Conservation (phyloP, 768 basidiomycete genomes). For the Dendrothele bispora region DNA sequence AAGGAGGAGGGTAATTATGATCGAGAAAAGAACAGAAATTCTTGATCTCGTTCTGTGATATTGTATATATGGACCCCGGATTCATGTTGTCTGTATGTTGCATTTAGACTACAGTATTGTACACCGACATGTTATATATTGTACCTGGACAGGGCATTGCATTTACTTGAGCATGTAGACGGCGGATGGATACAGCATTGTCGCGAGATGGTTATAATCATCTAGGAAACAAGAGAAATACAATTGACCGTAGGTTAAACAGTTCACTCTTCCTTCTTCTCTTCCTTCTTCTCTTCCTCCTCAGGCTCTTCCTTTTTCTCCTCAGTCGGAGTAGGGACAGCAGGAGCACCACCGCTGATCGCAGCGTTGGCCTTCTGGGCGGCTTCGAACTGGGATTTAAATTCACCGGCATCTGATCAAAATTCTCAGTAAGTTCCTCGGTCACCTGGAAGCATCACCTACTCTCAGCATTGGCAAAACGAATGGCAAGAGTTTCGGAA, state of each 20-base stretch:
- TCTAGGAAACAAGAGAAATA: not conserved
- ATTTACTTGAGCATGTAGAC: no score
- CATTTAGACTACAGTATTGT: no score
- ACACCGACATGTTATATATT: no score
- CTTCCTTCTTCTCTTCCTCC: constrained; percentile 26
- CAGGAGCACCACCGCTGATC: constrained; percentile 24
- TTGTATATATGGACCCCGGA: no score
- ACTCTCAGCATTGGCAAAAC: constrained; percentile 97
- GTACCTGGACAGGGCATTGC: no score
- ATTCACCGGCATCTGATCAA: constrained; percentile 72
- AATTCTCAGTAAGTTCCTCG: constrained; percentile 2
- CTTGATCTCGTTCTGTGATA: no score
- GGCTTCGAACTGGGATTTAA: constrained; percentile 87
- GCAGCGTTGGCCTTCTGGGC: constrained; percentile 72
- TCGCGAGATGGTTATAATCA: not conserved
- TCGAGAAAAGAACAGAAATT: no score
- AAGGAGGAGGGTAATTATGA: constrained; percentile 50
- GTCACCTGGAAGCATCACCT: constrained; percentile 31
- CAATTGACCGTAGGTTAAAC: not conserved
- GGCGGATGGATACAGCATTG: no score
- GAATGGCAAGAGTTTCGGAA: constrained; percentile 94
- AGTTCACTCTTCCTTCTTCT: constrained; percentile 15
- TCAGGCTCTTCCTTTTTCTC: constrained; percentile 27
- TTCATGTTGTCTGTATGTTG: no score
- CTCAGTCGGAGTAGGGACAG: constrained; percentile 24